Base-by-base conservation (phyloP, 2,329 filamentous ascomycete genomes). In the Endocalyx cinctus region DNA sequence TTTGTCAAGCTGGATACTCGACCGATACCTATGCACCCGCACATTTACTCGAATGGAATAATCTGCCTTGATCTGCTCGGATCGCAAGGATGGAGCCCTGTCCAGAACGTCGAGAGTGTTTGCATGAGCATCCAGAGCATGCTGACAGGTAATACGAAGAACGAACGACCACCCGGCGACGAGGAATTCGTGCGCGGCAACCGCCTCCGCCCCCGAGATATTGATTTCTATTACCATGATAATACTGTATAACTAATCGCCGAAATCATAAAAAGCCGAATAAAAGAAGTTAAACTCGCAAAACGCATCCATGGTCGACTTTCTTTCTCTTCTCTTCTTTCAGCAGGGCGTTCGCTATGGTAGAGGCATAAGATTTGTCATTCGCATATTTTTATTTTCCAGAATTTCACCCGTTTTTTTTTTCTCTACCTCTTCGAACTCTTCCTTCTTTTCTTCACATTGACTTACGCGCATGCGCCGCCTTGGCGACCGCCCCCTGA, bases 51-150 rank as follows among this genome's bases (percentile, higher is more conserved):
- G 50, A 98, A 98, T 62, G 92, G 92, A 50, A 95, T 97, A 60
- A 98, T 98, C 57, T 98, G 92, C 54, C 82, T 98, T 30, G 92
- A 98, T 51, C 76, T 98, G 2, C 79, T 98, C 7, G 87, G 87
- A 33, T 70, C 76, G 8, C 82, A 87, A 43, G 92, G 92, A 36
- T 98, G 92, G 92, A 92, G 84, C 29, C 92, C 92, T 0, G 90
- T 98, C 0, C 92, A 98, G 58, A 96, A 90, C 38, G 92, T 96
- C 7, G 90, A 97, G 67, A 94, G 85, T 53, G 82, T 98, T 17
- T 96, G 88, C 67, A 92, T 98, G 77, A 94, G 87, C 60, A 76
- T 98, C 34, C 92, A 98, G 64, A 95, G 87, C 66, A 98, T 98
- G 92, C 64, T 98, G 54, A 96, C 92, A 2, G 88, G 90, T 41